These are phyloP conservation scores for Daldinia decipiens DNA, from an alignment of 495 filamentous ascomycete genomes.

Conservation along the genomic window DNA sequence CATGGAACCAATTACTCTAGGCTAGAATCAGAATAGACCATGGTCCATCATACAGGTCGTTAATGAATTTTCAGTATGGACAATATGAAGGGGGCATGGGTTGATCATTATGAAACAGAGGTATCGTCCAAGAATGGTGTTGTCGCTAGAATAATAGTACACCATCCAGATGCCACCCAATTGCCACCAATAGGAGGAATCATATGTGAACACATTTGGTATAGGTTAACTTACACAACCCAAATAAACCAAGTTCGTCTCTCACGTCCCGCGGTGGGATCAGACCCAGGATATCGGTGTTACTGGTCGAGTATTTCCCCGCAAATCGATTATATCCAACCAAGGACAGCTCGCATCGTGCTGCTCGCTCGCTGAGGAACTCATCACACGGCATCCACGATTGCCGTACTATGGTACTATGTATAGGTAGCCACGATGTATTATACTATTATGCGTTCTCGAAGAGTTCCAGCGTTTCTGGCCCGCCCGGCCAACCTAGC, in stretches of 20 bases:
- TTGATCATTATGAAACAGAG: constrained; percentile 42
- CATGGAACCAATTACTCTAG: constrained; percentile 41
- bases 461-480: constrained; percentile 34
- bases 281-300: constrained; percentile 46
- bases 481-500: constrained; percentile 7
- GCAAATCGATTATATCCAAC: constrained; percentile 45
- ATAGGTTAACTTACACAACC: constrained; percentile 39
- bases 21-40: constrained; percentile 30
- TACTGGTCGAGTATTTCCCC: constrained; percentile 49
- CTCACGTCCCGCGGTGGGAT: constrained; percentile 42
- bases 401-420: constrained; percentile 23
- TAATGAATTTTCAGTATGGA: constrained; percentile 26
- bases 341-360: constrained; percentile 31
- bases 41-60: constrained; percentile 26
- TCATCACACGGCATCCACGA: constrained; percentile 37
- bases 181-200: constrained; percentile 34
- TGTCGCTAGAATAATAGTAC: constrained; percentile 21
- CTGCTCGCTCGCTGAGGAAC: constrained; percentile 30
- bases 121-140: constrained; percentile 20
- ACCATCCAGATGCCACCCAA: constrained; percentile 28
- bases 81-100: constrained; percentile 33
- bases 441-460: constrained; percentile 33
- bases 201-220: neutral
- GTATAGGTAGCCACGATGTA: constrained; percentile 18
- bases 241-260: constrained; percentile 25